Conservation (phyloP, 2,329 filamentous ascomycete species). For the Talaromyces sp. region DNA sequence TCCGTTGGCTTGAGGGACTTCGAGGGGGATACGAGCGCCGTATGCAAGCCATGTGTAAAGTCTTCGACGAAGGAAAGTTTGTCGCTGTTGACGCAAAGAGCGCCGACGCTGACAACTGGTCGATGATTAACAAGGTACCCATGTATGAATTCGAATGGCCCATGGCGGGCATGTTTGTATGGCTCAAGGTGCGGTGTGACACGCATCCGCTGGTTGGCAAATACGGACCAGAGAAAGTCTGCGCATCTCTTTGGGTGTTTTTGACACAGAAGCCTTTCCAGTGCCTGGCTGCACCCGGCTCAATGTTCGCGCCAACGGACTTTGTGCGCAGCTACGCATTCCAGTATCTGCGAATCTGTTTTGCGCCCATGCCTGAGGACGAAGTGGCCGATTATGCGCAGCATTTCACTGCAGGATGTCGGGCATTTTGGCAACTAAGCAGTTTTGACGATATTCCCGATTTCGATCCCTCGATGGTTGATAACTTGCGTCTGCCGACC, state of each 20-base stretch:
- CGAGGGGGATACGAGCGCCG: conserved; percentile 77
- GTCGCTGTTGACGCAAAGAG: conserved; percentile 53
- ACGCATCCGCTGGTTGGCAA: conserved; percentile 63
- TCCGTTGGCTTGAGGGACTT: conserved; percentile 83
- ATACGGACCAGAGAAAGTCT: conserved; percentile 53
- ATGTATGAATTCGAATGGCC: conserved; percentile 76
- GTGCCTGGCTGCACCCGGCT: conserved; percentile 65
- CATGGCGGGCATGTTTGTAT: conserved; percentile 87
- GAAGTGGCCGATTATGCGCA: conserved; percentile 58
- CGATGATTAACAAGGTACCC: conserved; percentile 66
- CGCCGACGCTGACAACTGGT: conserved; percentile 58
- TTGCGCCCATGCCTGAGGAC: conserved; percentile 73
- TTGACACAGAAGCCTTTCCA: conserved; percentile 64
- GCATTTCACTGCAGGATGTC: conserved; percentile 63
- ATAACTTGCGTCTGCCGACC: neutral
- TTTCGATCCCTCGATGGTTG: neutral
- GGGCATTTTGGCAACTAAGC: conserved; percentile 73
- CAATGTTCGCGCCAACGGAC: conserved; percentile 65
- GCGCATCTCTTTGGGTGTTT: conserved; percentile 64
- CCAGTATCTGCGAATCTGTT: conserved; percentile 73
- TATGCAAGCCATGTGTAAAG: conserved; percentile 72
- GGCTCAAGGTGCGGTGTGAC: conserved; percentile 68
- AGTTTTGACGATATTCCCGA: conserved; percentile 25
- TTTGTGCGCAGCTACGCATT: conserved; percentile 58
- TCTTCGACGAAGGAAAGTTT: conserved; percentile 64